Percentiles rank a stretch among this genome's conserved stretches.
Conservation (phyloP, 768 basidiomycete genomes). For the Termitomyces sp. region DNA sequence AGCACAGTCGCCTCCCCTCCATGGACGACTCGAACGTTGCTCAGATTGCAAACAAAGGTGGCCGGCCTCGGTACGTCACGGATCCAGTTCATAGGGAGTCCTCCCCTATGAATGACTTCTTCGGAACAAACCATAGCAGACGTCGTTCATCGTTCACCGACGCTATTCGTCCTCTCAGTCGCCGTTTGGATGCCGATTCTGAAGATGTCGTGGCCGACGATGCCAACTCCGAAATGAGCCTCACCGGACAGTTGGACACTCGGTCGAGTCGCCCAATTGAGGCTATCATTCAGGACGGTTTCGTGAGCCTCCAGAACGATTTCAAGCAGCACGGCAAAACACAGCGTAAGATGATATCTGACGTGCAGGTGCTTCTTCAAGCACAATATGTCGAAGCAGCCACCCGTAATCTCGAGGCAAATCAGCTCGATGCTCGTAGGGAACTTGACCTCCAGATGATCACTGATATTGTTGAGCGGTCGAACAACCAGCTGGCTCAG, state of each 20-base stretch:
- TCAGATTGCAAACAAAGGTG: slow-evolving; percentile 59
- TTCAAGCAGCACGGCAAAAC: slow-evolving; percentile 23
- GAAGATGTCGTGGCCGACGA: slow-evolving; percentile 36
- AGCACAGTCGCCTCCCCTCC: slow-evolving; percentile 64
- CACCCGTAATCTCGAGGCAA: slow-evolving; percentile 52
- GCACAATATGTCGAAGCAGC: slow-evolving; percentile 65
- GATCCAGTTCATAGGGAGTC: slow-evolving; percentile 42
- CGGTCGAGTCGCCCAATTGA: slow-evolving; percentile 64
- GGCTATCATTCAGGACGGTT: slow-evolving; percentile 66
- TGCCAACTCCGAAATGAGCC: slow-evolving; percentile 41
- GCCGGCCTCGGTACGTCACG: slow-evolving; percentile 50
- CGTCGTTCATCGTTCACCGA: slow-evolving; percentile 59
- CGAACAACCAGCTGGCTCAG: slow-evolving; percentile 57
- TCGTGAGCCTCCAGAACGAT: slow-evolving; percentile 46
- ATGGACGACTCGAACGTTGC: slow-evolving; percentile 75
- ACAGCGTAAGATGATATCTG: slow-evolving; percentile 59
- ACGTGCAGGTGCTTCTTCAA: slow-evolving; percentile 66
- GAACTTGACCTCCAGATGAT: slow-evolving; percentile 79
- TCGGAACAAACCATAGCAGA: slow-evolving; percentile 34
- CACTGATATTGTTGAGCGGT: slow-evolving; percentile 64
- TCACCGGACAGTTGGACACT: slow-evolving; percentile 54
- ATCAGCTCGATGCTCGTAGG: slow-evolving; percentile 67
- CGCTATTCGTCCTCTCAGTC: slow-evolving; percentile 33
- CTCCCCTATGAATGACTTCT: slow-evolving; percentile 34
- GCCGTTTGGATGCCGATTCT: slow-evolving; percentile 5